These are phyloP conservation scores for Candida incommunis DNA, from an alignment of 805 yeast species.

Conservation along the genomic window DNA sequence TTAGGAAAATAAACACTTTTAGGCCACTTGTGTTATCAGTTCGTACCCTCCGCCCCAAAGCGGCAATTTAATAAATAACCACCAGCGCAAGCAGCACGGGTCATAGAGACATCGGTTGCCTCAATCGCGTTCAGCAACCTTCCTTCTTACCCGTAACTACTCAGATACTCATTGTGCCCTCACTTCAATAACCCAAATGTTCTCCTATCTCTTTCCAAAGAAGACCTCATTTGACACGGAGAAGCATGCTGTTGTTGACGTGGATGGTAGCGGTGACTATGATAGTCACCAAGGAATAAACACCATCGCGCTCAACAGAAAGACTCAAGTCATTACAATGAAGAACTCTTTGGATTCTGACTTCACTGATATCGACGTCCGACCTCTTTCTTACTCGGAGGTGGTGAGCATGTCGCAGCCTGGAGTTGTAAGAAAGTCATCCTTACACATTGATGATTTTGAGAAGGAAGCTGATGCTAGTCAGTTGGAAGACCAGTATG, in stretches of 20 bases:
- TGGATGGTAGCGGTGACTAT: neutral
- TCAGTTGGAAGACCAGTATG: neutral
- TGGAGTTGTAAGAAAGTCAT: neutral
- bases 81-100: too few species aligned
- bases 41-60: too few species aligned
- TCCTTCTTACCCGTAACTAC: neutral
- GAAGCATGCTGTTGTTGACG: neutral
- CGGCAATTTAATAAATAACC: too few species aligned
- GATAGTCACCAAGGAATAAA: neutral
- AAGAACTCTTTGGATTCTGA: conserved; percentile 21
- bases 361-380: conserved; percentile 32
- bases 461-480: neutral
- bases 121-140: neutral
- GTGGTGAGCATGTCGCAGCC: conserved; percentile 23
- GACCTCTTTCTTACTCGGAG: conserved; percentile 40
- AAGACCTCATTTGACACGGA: conserved; percentile 2
- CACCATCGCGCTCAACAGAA: neutral
- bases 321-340: conserved; percentile 8
- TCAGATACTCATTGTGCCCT: too few species aligned
- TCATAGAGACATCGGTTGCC: too few species aligned
- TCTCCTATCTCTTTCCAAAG: conserved; percentile 6
- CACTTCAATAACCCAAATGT: conserved; percentile 1
- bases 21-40: too few species aligned
- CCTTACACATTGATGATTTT: neutral
- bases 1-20: too few species aligned